Percentiles rank a stretch among this genome's conserved stretches.
These are phyloP conservation scores for Rosa persica DNA, from an alignment of 306 rosid species.

Conservation along the genomic window DNA sequence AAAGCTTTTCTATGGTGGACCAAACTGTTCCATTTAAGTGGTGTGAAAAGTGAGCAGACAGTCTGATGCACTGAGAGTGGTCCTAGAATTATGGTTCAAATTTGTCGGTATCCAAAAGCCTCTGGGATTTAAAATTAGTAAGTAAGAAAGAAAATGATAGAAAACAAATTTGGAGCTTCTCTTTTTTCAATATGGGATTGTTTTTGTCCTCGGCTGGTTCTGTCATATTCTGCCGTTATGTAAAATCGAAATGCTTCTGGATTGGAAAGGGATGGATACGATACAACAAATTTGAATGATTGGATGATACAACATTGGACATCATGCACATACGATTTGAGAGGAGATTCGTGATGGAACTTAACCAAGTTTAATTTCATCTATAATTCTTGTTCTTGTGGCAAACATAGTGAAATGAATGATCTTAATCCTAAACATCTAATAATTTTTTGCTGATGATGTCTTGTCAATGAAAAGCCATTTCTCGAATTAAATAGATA, in stretches of 20 bases:
- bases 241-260: conserved; percentile 12
- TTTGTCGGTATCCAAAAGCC: conserved; percentile 28
- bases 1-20: conserved; percentile 45
- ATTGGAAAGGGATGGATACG: conserved; percentile 13
- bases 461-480: no score
- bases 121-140: background rate
- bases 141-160: conserved; percentile 9
- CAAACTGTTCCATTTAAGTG: conserved; percentile 27
- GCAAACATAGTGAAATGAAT: background rate
- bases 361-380: background rate
- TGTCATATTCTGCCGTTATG: conserved; percentile 21
- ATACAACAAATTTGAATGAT: background rate
- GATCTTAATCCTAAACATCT: no score
- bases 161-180: conserved; percentile 21
- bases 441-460: no score
- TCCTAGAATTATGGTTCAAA: conserved; percentile 35
- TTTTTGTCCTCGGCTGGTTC: conserved; percentile 32
- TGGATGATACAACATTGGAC: conserved; percentile 10
- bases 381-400: background rate
- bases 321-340: background rate
- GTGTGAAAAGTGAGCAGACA: conserved; percentile 27
- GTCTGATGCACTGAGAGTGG: conserved; percentile 34
- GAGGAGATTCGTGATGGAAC: background rate
- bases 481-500: no score
- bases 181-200: conserved; percentile 24